A percentile compares a stretch with the other conserved stretches of the same genome.
phyloP scores from a whole-genome alignment of 1,139 yeast genomes.

The Yamadazyma pseudoaaseri region DNA sequence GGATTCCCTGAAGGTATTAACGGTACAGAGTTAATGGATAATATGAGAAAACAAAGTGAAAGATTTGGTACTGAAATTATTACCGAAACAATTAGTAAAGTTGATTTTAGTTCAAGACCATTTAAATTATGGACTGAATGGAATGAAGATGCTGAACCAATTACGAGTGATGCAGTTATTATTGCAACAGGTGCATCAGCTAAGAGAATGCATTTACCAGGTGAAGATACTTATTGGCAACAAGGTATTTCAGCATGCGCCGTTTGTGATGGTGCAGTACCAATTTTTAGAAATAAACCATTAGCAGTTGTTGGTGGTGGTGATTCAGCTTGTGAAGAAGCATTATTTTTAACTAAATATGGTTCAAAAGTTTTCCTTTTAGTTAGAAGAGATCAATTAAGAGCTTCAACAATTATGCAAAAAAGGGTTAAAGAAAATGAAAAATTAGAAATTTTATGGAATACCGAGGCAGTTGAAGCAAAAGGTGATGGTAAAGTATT shows the following conservation, averaged over 20 bases:
- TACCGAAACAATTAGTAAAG: slow-evolving; percentile 91
- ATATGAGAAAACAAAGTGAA: slow-evolving; percentile 84
- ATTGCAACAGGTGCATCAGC: slow-evolving; percentile 98
- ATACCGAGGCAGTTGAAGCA: slow-evolving; percentile 84
- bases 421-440: slow-evolving; percentile 82
- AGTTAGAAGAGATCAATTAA: slow-evolving; percentile 89
- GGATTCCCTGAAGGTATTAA: slow-evolving; percentile 96
- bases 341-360: slow-evolving; percentile 90
- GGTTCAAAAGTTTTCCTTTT: slow-evolving; percentile 92
- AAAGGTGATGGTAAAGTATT: slow-evolving; percentile 88
- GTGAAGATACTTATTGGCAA: slow-evolving; percentile 98
- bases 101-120: slow-evolving; percentile 81
- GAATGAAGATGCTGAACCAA: slow-evolving; percentile 84
- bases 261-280: slow-evolving; percentile 99
- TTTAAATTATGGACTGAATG: slow-evolving; percentile 97
- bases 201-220: slow-evolving; percentile 88
- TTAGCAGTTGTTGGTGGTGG: slow-evolving; percentile 98
- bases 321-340: slow-evolving; percentile 99
- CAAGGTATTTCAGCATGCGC: slow-evolving; percentile 99
- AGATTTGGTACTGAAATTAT: slow-evolving; percentile 90
- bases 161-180: slow-evolving; percentile 88
- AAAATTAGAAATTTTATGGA: slow-evolving; percentile 86
- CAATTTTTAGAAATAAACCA: slow-evolving; percentile 96
- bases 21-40: slow-evolving; percentile 87
- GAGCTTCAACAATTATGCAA: slow-evolving; percentile 97